These are phyloP conservation scores for Macaranga tanarius DNA, from an alignment of 441 rosid species.

Conservation along the genomic window DNA sequence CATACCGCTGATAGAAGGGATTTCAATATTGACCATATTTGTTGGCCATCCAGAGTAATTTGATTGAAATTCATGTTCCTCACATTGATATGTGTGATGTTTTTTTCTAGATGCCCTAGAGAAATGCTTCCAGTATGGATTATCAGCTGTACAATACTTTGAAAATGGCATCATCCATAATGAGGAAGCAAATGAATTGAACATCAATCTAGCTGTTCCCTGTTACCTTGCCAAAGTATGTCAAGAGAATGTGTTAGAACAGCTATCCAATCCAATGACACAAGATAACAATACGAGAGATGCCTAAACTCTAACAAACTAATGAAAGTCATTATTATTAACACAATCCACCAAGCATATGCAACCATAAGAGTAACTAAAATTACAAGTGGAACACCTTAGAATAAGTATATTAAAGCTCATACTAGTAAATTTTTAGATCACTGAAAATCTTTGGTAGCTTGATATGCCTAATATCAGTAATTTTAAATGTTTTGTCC, in stretches of 20 bases:
- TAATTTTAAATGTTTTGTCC: not conserved
- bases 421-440: not conserved
- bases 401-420: not conserved
- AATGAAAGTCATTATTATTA: conserved; percentile 9
- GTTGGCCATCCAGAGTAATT: conserved; percentile 99
- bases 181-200: conserved; percentile 84
- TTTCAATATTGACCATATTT: conserved; percentile 84
- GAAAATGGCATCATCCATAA: conserved; percentile 94
- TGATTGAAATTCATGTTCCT: conserved; percentile 63
- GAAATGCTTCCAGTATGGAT: conserved; percentile 66
- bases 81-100: conserved; percentile 67
- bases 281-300: conserved; percentile 18
- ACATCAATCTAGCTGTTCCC: conserved; percentile 96
- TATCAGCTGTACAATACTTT: conserved; percentile 76
- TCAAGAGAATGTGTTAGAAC: conserved; percentile 42
- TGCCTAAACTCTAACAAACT: conserved; percentile 10
- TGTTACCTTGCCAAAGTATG: conserved; percentile 69
- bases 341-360: conserved; percentile 7
- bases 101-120: conserved; percentile 53
- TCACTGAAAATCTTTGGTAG: conserved; percentile 5
- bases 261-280: conserved; percentile 17
- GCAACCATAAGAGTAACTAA: not conserved
- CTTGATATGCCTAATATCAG: not conserved
- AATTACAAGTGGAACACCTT: conserved; percentile 8
- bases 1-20: conserved; percentile 77